These are phyloP conservation scores for Phytophthora niederhauseri DNA, from an alignment of 352 stramenopile genomes.

Conservation along the genomic window DNA sequence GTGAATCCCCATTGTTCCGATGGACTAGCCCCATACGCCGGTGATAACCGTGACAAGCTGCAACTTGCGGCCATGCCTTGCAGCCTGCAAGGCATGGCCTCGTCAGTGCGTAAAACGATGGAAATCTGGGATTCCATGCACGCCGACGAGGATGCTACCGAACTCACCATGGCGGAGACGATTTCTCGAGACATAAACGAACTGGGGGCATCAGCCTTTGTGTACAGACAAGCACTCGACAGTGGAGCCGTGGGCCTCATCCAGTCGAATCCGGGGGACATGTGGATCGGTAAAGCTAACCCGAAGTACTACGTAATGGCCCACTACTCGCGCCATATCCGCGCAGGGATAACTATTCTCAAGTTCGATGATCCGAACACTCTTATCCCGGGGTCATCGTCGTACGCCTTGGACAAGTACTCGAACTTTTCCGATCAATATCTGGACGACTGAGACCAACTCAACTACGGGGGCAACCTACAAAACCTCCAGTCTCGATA, in stretches of 20 bases:
- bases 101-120: slow-evolving; percentile 13
- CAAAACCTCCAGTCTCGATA: slow-evolving; percentile 15
- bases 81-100: slow-evolving; percentile 31
- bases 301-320: slow-evolving; percentile 53
- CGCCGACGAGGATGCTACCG: slow-evolving; percentile 39
- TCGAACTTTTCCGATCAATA: slow-evolving; percentile 11
- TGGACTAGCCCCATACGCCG: slow-evolving; percentile 41
- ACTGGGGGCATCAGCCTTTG: slow-evolving; percentile 45
- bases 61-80: no score
- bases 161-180: slow-evolving; percentile 45
- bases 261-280: slow-evolving; percentile 45
- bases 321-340: slow-evolving; percentile 59
- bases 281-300: slow-evolving; percentile 44
- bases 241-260: slow-evolving; percentile 45
- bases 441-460: slow-evolving; percentile 19
- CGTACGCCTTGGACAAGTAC: slow-evolving; percentile 17
- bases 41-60: slow-evolving; percentile 33
- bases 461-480: slow-evolving; percentile 11
- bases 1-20: slow-evolving; percentile 53
- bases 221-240: slow-evolving; percentile 57
- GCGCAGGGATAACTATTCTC: slow-evolving; percentile 2
- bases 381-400: slow-evolving; percentile 13
- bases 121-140: slow-evolving; percentile 54
- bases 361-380: slow-evolving; percentile 18
- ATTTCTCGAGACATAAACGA: slow-evolving; percentile 55